These are phyloP conservation scores for Halophytophthora batemanensis DNA, from an alignment of 352 stramenopile species.

Conservation along the genomic window DNA sequence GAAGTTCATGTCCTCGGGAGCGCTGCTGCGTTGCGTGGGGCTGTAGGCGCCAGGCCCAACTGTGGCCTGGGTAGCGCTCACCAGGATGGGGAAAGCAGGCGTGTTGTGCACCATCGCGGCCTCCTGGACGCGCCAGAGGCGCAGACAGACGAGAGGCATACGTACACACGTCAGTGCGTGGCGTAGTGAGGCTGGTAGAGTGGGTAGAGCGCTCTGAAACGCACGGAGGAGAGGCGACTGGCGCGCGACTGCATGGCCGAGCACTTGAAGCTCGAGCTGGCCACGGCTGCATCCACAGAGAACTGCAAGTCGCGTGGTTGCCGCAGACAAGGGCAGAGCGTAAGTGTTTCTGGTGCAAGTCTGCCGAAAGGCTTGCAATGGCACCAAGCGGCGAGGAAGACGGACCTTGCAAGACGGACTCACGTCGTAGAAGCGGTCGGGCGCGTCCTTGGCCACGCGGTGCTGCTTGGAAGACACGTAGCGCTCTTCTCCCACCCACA, in stretches of 20 bases:
- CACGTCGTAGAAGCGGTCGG: constrained; percentile 74
- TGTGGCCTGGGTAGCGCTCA: constrained; percentile 42
- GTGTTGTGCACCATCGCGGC: constrained; percentile 74
- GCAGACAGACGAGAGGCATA: not conserved
- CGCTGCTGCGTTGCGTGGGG: constrained; percentile 12
- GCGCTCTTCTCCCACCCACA: constrained; percentile 34
- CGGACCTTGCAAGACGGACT: constrained; percentile 57
- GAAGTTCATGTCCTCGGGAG: constrained; percentile 54
- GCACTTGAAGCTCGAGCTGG: constrained; percentile 65
- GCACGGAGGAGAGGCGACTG: constrained; percentile 52
- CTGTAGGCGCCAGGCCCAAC: constrained; percentile 58
- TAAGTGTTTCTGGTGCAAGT: not conserved
- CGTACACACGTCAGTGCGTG: too few species aligned
- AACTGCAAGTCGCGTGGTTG: constrained; percentile 26
- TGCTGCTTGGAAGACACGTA: constrained; percentile 71
- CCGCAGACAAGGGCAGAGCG: not conserved
- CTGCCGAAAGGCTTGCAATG: not conserved
- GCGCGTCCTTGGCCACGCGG: constrained; percentile 42
- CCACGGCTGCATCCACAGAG: constrained; percentile 56
- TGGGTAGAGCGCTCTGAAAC: not conserved
- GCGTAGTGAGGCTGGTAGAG: too few species aligned
- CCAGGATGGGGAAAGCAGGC: constrained; percentile 57
- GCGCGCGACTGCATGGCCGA: constrained; percentile 58
- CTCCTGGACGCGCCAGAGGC: constrained; percentile 25
- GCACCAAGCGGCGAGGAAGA: not conserved